Conservation (phyloP, 257 asterid genomes). For the Voacanga thouarsii region DNA sequence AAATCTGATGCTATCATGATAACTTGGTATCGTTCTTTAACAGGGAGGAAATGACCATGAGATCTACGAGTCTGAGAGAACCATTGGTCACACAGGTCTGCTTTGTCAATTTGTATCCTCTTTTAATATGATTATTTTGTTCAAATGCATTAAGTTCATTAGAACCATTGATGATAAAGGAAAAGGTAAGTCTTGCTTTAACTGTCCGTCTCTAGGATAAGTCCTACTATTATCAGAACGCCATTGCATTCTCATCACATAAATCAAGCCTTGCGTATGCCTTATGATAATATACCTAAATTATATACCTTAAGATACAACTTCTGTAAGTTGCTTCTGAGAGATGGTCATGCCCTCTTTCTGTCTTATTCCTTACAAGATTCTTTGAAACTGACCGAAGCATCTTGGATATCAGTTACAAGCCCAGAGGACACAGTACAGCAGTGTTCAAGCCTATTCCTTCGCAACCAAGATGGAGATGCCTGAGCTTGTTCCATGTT, state of each 20-base stretch:
- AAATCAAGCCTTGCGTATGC: not conserved
- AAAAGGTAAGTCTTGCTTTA: not conserved
- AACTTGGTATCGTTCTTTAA: conserved; percentile 3
- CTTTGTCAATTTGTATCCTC: not conserved
- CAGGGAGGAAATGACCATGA: conserved; percentile 96
- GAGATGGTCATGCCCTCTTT: not conserved
- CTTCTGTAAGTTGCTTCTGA: not conserved
- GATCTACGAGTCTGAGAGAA: conserved; percentile 84
- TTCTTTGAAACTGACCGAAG: not conserved
- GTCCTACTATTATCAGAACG: not conserved
- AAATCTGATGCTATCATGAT: not conserved
- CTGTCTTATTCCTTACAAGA: not conserved
- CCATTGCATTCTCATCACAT: not conserved
- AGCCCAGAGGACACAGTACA: conserved; percentile 71
- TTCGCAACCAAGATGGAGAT: conserved; percentile 41
- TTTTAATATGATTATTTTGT: not conserved
- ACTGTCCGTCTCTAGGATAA: not conserved
- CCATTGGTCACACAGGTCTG: conserved; percentile 87
- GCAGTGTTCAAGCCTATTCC: conserved; percentile 65
- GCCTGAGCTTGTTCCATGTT: conserved; percentile 17
- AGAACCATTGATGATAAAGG: not conserved
- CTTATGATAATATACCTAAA: not conserved
- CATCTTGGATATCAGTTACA: conserved; percentile 46
- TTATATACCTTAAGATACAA: not conserved
- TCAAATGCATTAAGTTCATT: not conserved